Evolutionary conservation across 306 rosid genomes (phyloP), one percentile per base, ranked within the genome.

Genomic region (Sophora flavescens): DNA sequence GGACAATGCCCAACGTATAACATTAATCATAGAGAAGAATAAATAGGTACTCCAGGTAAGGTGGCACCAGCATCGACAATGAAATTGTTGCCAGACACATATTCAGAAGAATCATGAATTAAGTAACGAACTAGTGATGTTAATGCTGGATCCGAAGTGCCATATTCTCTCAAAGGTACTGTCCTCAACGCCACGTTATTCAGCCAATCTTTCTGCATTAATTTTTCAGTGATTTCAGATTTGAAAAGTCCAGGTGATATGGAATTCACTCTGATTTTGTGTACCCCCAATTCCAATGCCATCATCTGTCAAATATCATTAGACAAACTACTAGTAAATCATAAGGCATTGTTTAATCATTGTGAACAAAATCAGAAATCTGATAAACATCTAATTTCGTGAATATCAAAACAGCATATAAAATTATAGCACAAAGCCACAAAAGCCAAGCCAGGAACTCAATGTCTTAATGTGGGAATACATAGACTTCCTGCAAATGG

Each of bases 201-300:
- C 10, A 93, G 72, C 96, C 98, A 93, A 68, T 87, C 84, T 71
- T 91, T 88, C 51, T 91, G 22, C 87, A 89, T 71, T 8, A 93
- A 89, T 8, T 41, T 79, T 35, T 87, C 83, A 1, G 93, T 91
- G 28, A 93, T 91, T 86, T 91, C 97, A 8, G 97, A 93, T 81
- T 74, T 91, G 81, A 91, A 93, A 28, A 93, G 84, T 33, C 96
- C 96, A 0, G 97, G 97, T 1, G 90, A 82, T 84, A 90, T 88
- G 11, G 92, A 83, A 62, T 93, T 93, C 80, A 91, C 96, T 85
- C 91, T 93, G 51, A 93, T 89, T 50, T 90, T 89, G 78, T 91
- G 45, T 6, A 0, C 77, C 9, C 98, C 97, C 75, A 93, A 67
- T 82, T 93, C 97, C 79, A 91, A 0, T 41, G 97, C 98, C 98